A percentile compares a stretch with the other conserved stretches of the same genome.
These are phyloP conservation scores for Dictyostelium intermedium DNA, from an alignment of 78 protist species.

Conservation along the genomic window DNA sequence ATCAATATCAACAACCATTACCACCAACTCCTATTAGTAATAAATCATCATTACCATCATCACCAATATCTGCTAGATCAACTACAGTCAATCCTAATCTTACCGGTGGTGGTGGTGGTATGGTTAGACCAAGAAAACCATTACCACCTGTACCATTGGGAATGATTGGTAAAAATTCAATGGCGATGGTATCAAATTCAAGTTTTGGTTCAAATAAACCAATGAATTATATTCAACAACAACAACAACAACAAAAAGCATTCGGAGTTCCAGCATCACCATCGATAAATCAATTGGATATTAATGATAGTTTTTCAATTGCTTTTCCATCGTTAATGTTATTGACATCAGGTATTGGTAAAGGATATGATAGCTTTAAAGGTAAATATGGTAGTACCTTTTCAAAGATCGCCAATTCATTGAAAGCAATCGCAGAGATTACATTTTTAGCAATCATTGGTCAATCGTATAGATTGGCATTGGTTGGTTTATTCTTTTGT, in stretches of 20 bases:
- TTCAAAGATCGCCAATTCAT: not conserved
- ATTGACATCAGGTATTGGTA: not conserved
- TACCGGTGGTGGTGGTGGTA: not conserved
- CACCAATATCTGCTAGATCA: not conserved
- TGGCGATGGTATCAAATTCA: not conserved
- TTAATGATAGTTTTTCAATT: slow-evolving; percentile 28
- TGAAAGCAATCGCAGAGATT: not conserved
- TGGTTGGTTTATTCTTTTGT: slow-evolving; percentile 69
- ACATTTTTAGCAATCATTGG: slow-evolving; percentile 6
- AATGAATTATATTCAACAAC: not conserved
- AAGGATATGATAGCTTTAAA: not conserved
- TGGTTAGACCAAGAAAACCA: slow-evolving; percentile 14
- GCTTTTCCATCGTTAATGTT: not conserved
- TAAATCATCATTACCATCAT: not conserved
- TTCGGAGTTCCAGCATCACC: not conserved
- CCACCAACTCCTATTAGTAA: not conserved
- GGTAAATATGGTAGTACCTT: not conserved
- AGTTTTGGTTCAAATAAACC: not conserved
- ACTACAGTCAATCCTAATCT: not conserved
- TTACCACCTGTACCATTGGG: slow-evolving; percentile 10
- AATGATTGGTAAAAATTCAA: not conserved
- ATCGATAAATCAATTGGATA: not conserved
- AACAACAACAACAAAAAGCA: not conserved
- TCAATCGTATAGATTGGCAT: slow-evolving; percentile 61
- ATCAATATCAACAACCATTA: not conserved